These are phyloP conservation scores for Parasitella parasitica DNA, from an alignment of 371 early-diverging fungal species.

Conservation along the genomic window DNA sequence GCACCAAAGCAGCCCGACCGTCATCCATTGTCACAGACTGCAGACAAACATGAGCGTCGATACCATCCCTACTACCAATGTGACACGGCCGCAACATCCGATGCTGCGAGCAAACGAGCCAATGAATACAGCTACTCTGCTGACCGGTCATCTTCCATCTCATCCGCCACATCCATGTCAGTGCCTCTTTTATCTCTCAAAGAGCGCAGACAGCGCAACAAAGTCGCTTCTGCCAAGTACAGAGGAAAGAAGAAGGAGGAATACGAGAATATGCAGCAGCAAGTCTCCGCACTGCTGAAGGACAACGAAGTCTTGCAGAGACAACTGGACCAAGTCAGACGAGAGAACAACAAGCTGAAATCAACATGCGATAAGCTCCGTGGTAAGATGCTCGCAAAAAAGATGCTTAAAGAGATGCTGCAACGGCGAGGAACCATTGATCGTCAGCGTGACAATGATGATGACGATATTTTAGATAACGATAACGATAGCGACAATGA, in stretches of 20 bases:
- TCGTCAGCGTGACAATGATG: slow-evolving; percentile 12
- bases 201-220: slow-evolving; percentile 60
- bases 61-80: not conserved
- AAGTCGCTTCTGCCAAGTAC: slow-evolving; percentile 66
- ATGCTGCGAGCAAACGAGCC: no score
- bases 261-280: slow-evolving; percentile 56
- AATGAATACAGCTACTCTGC: not conserved
- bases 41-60: not conserved
- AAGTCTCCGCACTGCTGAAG: slow-evolving; percentile 45
- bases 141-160: not conserved
- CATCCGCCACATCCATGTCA: slow-evolving; percentile 2
- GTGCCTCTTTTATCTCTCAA: slow-evolving; percentile 43
- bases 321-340: slow-evolving; percentile 48
- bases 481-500: not conserved
- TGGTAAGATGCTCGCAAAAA: slow-evolving; percentile 56
- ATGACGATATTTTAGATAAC: not conserved
- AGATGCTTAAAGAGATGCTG: slow-evolving; percentile 51
- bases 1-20: not conserved
- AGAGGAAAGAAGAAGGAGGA: slow-evolving; percentile 63
- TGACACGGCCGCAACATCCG: not conserved
- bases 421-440: not conserved
- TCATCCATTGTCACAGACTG: not conserved
- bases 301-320: slow-evolving; percentile 51
- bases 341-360: slow-evolving; percentile 52
- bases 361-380: slow-evolving; percentile 50